These are phyloP conservation scores for Arachis monticola DNA, from an alignment of 331 rosid species.

Conservation along the genomic window DNA sequence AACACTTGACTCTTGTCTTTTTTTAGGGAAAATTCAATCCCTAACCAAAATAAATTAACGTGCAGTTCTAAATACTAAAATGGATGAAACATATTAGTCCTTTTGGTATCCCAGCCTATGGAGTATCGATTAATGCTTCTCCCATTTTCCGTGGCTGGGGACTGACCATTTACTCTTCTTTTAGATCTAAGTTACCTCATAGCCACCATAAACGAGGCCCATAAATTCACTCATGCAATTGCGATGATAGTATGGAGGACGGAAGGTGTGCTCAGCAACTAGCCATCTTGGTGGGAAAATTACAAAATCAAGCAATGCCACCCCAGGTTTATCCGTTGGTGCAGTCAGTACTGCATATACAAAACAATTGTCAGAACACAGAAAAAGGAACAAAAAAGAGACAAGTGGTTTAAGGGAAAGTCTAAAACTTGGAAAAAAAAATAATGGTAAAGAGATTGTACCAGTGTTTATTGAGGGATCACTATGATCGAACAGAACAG, in stretches of 20 bases:
- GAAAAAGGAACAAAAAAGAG: neutral
- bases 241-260: slow-evolving; percentile 99
- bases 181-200: slow-evolving; percentile 58
- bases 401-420: too few species aligned
- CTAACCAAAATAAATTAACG: too few species aligned
- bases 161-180: too few species aligned
- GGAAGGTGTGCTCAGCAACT: slow-evolving; percentile 95
- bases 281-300: slow-evolving; percentile 96
- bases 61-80: too few species aligned
- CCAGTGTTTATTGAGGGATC: slow-evolving; percentile 98
- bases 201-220: slow-evolving; percentile 94
- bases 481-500: slow-evolving; percentile 83
- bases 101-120: too few species aligned
- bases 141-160: too few species aligned
- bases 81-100: too few species aligned
- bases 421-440: neutral
- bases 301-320: slow-evolving; percentile 93
- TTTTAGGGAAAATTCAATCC: too few species aligned
- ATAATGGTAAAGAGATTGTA: slow-evolving; percentile 21
- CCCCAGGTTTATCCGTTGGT: slow-evolving; percentile 92
- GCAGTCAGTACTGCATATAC: slow-evolving; percentile 83
- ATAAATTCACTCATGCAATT: slow-evolving; percentile 98
- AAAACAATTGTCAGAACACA: slow-evolving; percentile 21
- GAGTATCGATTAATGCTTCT: too few species aligned
- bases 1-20: too few species aligned